Evolutionary conservation across 208 protist genomes (phyloP).

Genomic region (Entamoeba nuttalli): DNA sequence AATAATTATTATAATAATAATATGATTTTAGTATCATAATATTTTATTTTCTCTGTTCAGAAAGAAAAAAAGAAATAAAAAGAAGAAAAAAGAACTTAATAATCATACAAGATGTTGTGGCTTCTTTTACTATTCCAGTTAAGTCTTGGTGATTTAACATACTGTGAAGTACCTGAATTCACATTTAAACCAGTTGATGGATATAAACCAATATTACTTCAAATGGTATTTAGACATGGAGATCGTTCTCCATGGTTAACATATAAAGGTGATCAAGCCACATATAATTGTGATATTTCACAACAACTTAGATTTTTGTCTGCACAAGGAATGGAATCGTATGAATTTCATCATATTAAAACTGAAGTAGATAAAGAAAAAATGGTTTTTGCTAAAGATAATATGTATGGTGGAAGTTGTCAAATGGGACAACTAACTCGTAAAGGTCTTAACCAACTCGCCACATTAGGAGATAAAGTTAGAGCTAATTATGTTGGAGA

Average conservation of each 20-base stretch:
- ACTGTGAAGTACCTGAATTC: not conserved
- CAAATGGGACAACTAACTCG: not conserved
- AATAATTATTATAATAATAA: too few species aligned
- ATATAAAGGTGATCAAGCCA: not conserved
- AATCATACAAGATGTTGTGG: too few species aligned
- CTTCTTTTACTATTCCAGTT: too few species aligned
- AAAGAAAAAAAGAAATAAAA: too few species aligned
- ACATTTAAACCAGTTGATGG: not conserved
- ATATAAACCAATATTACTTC: not conserved
- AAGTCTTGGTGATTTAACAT: not conserved
- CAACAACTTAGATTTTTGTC: not conserved
- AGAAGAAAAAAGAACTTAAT: too few species aligned
- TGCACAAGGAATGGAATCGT: not conserved
- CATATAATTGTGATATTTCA: not conserved
- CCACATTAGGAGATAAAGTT: not conserved
- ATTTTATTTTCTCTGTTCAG: too few species aligned
- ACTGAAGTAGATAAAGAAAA: not conserved
- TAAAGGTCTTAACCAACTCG: not conserved
- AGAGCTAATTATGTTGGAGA: not conserved
- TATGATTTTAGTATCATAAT: too few species aligned
- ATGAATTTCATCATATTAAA: not conserved
- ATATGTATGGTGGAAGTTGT: not conserved
- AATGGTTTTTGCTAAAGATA: not conserved
- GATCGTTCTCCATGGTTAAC: not conserved
- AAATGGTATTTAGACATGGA: not conserved